Conservation (phyloP, 257 asterid species). For the Fraxinus quadrangulata region DNA sequence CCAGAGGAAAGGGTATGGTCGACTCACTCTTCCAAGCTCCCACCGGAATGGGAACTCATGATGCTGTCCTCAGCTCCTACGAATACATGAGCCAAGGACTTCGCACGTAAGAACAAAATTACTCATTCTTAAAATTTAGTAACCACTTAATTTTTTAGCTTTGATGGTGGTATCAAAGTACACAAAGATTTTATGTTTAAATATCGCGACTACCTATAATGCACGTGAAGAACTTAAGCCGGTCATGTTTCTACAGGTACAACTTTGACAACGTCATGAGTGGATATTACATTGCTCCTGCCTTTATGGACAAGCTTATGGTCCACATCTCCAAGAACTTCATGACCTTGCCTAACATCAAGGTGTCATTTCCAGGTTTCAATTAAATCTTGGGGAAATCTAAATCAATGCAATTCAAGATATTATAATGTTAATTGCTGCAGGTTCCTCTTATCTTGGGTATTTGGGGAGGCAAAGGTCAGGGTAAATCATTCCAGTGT, state of each 20-base stretch:
- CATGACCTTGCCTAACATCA: constrained; percentile 59
- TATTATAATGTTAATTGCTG: background rate
- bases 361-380: constrained; percentile 25
- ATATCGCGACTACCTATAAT: no score
- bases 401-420: background rate
- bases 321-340: constrained; percentile 56
- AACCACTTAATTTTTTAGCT: no score
- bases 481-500: constrained; percentile 65
- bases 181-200: background rate
- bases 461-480: constrained; percentile 67
- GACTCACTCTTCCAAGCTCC: constrained; percentile 65
- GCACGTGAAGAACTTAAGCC: background rate
- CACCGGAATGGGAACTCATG: constrained; percentile 56
- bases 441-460: constrained; percentile 59
- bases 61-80: constrained; percentile 54
- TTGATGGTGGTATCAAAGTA: background rate
- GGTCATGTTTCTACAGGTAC: constrained; percentile 25
- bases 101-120: constrained; percentile 30
- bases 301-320: constrained; percentile 60
- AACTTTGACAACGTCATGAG: constrained; percentile 46
- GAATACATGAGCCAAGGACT: constrained; percentile 62
- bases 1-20: constrained; percentile 58
- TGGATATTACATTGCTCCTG: constrained; percentile 58
- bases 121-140: background rate
- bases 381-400: background rate